Evolutionary conservation across 495 filamentous ascomycete species (phyloP).

Genomic region (Penicillium longicatenatum): DNA sequence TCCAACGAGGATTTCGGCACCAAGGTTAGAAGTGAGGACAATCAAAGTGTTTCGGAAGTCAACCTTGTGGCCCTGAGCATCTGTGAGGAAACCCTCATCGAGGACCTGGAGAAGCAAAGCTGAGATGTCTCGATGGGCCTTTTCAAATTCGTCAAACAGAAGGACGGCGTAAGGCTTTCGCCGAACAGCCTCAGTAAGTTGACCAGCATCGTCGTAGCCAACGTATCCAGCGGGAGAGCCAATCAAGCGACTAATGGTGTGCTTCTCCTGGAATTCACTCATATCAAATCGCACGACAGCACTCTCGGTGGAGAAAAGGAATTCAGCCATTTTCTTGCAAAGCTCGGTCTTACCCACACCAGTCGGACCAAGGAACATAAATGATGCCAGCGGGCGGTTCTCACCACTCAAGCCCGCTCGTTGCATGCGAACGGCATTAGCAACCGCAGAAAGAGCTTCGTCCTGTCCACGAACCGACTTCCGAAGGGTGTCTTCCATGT

Average conservation of each 20-base stretch:
- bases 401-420: conserved; percentile 88
- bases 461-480: conserved; percentile 90
- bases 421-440: conserved; percentile 93
- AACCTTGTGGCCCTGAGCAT: conserved; percentile 92
- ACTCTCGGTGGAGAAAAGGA: conserved; percentile 87
- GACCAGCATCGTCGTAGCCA: conserved; percentile 95
- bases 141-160: conserved; percentile 96
- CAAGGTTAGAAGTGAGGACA: conserved; percentile 93
- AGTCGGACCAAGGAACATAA: conserved; percentile 97
- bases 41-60: conserved; percentile 97
- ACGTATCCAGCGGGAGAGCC: conserved; percentile 92
- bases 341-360: conserved; percentile 97
- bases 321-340: conserved; percentile 92
- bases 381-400: conserved; percentile 86
- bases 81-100: conserved; percentile 94
- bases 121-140: conserved; percentile 93
- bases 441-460: conserved; percentile 85
- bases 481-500: conserved; percentile 90
- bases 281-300: conserved; percentile 96
- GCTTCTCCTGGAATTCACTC: conserved; percentile 97
- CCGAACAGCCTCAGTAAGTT: conserved; percentile 92
- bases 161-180: conserved; percentile 95
- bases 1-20: conserved; percentile 50
- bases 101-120: conserved; percentile 92
- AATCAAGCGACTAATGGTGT: conserved; percentile 90